These are phyloP conservation scores for Tagetes erecta DNA, from an alignment of 129 eudicot species.

Conservation along the genomic window DNA sequence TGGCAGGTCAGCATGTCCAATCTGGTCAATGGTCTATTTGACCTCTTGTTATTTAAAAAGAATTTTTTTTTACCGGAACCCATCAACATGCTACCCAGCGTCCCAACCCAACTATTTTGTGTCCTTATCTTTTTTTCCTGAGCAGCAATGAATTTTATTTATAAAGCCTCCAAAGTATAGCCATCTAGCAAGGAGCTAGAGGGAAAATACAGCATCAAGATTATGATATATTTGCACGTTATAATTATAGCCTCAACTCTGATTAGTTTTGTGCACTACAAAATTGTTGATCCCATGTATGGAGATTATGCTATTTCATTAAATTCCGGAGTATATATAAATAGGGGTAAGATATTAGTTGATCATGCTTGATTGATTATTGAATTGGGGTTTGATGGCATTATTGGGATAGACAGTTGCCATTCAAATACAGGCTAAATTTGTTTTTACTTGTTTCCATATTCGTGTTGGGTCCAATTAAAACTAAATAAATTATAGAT, in stretches of 20 bases:
- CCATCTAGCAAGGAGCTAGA: too few species aligned
- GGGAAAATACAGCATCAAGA: too few species aligned
- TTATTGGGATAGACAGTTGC: background rate
- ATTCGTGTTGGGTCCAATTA: background rate
- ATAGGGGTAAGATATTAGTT: conserved; percentile 4
- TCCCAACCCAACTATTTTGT: background rate
- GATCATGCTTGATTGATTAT: conserved; percentile 8
- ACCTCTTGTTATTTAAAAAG: background rate
- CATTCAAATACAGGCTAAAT: background rate
- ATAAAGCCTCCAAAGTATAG: too few species aligned
- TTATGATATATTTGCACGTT: background rate
- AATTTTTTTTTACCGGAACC: background rate
- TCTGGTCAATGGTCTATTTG: background rate
- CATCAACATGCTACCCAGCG: background rate
- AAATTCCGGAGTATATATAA: background rate
- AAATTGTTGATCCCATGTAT: background rate
- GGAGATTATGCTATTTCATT: background rate
- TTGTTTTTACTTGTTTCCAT: background rate
- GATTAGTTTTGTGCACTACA: background rate
- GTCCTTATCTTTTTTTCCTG: background rate
- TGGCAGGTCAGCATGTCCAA: background rate
- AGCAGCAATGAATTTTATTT: too few species aligned
- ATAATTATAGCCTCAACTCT: background rate
- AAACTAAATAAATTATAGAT: background rate
- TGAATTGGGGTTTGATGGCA: background rate